These are phyloP conservation scores for Aspergillus egyptiacus DNA, from an alignment of 495 filamentous ascomycete species.

Conservation along the genomic window DNA sequence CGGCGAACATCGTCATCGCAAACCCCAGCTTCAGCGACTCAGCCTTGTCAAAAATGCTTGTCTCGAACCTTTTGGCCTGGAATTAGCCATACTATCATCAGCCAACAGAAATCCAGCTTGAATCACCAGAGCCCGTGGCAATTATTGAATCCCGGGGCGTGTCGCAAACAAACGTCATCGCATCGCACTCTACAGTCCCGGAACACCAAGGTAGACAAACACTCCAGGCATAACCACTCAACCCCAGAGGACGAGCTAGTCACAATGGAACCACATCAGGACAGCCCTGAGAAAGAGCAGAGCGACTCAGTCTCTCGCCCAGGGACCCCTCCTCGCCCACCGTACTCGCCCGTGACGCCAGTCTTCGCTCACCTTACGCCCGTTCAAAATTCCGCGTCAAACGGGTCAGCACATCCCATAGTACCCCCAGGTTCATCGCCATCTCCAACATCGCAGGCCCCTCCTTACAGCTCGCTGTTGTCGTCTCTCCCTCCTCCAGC, in stretches of 20 bases:
- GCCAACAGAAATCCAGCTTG: background rate
- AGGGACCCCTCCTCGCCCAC: slow-evolving; percentile 40
- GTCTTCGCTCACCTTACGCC: slow-evolving; percentile 38
- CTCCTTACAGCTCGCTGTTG: background rate
- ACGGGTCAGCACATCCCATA: slow-evolving; percentile 28
- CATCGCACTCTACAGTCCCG: background rate
- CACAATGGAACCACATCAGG: slow-evolving; percentile 13
- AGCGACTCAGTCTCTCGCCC: slow-evolving; percentile 21
- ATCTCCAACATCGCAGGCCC: slow-evolving; percentile 24
- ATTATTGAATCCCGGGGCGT: background rate
- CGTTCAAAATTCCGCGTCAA: slow-evolving; percentile 17
- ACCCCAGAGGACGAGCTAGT: background rate
- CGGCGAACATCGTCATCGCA: background rate
- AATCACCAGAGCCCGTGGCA: too few relatives aligned
- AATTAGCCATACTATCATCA: background rate
- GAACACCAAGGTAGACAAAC: too few relatives aligned
- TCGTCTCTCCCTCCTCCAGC: slow-evolving; percentile 5
- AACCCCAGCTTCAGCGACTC: background rate
- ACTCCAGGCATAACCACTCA: background rate
- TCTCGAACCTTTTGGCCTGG: background rate
- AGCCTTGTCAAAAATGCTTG: background rate
- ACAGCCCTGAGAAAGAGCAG: slow-evolving; percentile 8
- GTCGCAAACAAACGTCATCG: background rate
- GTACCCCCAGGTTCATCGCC: slow-evolving; percentile 32
- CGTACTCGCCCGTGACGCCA: slow-evolving; percentile 45